Conservation (phyloP, 441 rosid species). For the Syzygium malaccense region DNA sequence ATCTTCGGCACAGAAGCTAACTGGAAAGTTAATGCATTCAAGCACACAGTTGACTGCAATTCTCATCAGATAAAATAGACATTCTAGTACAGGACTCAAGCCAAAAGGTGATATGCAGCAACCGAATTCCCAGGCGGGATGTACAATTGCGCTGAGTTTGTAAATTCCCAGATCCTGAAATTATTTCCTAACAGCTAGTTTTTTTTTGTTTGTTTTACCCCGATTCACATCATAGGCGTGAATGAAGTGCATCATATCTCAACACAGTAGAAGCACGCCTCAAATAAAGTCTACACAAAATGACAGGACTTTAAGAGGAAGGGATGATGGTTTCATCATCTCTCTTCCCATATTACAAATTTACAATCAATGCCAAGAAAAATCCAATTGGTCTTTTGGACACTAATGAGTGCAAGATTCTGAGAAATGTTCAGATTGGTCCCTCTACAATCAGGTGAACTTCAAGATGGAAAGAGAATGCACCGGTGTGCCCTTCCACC, state of each 20-base stretch:
- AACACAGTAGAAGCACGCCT: not conserved
- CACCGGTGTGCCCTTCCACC: conserved; percentile 43
- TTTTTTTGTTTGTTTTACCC: not conserved
- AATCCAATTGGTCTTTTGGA: not conserved
- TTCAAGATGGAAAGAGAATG: conserved; percentile 33
- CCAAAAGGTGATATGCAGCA: not conserved
- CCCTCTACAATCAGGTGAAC: not conserved
- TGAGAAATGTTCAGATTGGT: not conserved
- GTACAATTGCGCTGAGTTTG: not conserved
- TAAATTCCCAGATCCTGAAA: not conserved
- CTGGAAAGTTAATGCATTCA: not conserved
- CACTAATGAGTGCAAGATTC: not conserved
- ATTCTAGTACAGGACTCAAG: not conserved
- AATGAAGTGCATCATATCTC: not conserved
- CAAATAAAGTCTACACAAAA: not conserved
- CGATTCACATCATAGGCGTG: not conserved
- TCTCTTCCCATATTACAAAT: not conserved
- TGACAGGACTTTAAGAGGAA: not conserved
- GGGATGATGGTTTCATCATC: not conserved
- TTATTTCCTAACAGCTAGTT: not conserved
- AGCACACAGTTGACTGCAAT: not conserved
- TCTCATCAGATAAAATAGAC: not conserved
- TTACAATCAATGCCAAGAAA: not conserved
- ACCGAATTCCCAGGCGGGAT: not conserved
- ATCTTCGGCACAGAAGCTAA: not conserved